Percentiles rank a stretch among this genome's conserved stretches.
Evolutionary conservation across 768 basidiomycete species (phyloP).

Genomic region (Macrolepiota dolichaula): DNA sequence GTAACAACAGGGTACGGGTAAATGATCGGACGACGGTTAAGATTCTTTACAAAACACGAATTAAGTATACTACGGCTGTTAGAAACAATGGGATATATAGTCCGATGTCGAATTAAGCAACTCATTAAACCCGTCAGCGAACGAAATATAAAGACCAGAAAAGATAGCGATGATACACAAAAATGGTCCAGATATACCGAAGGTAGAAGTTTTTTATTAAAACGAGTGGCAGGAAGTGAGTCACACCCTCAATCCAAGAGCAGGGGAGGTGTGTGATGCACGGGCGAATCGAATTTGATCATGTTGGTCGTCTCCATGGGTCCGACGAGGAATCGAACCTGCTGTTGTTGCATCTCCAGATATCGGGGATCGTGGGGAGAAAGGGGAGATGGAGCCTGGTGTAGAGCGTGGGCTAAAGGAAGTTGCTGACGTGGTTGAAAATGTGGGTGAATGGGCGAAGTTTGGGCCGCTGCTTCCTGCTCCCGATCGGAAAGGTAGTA

Average conservation of each 20-base stretch:
- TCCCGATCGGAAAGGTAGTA: conserved; percentile 26
- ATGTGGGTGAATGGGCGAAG: conserved; percentile 26
- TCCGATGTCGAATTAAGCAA: not conserved
- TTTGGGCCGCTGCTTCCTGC: conserved; percentile 11
- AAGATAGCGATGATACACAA: conserved; percentile 6
- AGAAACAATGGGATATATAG: not conserved
- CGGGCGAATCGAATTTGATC: conserved; percentile 44
- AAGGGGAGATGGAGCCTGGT: conserved; percentile 16
- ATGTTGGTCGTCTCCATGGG: conserved; percentile 16
- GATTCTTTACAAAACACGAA: not conserved
- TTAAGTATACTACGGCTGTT: conserved; percentile 4
- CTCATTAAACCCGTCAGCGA: conserved; percentile 4
- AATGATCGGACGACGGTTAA: not conserved
- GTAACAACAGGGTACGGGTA: conserved; percentile 1
- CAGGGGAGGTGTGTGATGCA: conserved; percentile 42
- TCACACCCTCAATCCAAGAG: conserved; percentile 47
- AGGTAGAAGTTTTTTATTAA: not conserved
- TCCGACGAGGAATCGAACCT: conserved; percentile 19
- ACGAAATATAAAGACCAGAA: conserved; percentile 5
- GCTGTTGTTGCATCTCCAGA: conserved; percentile 20
- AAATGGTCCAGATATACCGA: not conserved
- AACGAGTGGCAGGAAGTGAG: not conserved
- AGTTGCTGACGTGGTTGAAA: conserved; percentile 23
- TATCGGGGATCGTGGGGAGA: conserved; percentile 14
- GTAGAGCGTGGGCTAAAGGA: conserved; percentile 23